These are phyloP conservation scores for Peronospora farinosa DNA, from an alignment of 352 stramenopile species.

Conservation along the genomic window DNA sequence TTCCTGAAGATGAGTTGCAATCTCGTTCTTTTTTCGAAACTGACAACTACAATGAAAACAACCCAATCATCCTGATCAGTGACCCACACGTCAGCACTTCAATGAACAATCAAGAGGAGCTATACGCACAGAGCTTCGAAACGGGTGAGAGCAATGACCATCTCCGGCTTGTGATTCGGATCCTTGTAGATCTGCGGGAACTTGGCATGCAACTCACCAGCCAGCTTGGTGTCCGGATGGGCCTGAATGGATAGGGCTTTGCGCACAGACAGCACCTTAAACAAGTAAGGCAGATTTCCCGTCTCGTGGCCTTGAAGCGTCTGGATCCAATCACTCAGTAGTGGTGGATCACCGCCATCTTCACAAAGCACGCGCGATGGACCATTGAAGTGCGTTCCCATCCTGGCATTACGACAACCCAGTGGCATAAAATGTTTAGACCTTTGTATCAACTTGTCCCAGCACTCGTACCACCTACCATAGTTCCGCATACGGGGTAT, in stretches of 20 bases:
- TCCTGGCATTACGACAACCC: constrained; percentile 40
- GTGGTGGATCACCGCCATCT: constrained; percentile 29
- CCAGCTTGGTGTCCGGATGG: constrained; percentile 82
- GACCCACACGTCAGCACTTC: constrained; percentile 4
- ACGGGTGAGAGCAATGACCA: constrained; percentile 95
- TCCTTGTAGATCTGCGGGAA: constrained; percentile 95
- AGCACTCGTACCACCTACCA: constrained; percentile 40
- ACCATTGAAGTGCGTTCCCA: constrained; percentile 92
- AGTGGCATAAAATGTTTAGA: constrained; percentile 7
- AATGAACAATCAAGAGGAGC: constrained; percentile 2
- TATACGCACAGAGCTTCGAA: constrained; percentile 90
- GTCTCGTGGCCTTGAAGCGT: constrained; percentile 34
- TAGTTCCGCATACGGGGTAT: constrained; percentile 78
- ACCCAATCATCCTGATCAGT: neutral
- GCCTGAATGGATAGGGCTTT: constrained; percentile 98
- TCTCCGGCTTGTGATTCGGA: constrained; percentile 99
- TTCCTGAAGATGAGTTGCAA: constrained; percentile 79
- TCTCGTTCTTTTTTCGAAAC: constrained; percentile 92
- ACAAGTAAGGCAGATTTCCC: constrained; percentile 93
- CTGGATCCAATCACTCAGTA: constrained; percentile 59
- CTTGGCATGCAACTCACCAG: constrained; percentile 67
- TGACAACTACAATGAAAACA: constrained; percentile 46
- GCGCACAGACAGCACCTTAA: constrained; percentile 97
- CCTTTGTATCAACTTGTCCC: constrained; percentile 2
- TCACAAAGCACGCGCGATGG: constrained; percentile 70